Conservation (phyloP, 108 stramenopile genomes). For the Cyclotella cryptica region DNA sequence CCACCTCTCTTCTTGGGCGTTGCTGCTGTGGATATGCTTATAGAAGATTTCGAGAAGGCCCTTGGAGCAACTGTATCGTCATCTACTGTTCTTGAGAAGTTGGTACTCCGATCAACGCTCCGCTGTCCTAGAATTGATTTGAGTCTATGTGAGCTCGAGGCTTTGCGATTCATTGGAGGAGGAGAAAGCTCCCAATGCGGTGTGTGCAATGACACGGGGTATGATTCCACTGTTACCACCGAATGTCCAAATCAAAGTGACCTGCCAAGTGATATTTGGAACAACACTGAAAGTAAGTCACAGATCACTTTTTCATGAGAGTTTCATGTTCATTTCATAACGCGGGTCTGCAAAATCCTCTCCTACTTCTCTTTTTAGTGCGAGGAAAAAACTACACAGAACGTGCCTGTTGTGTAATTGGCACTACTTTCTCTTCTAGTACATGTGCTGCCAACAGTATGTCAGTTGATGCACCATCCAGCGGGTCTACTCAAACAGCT, state of each 20-base stretch:
- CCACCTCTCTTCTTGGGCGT: constrained; percentile 42
- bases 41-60: constrained; percentile 37
- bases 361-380: too few species aligned
- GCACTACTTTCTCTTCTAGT: neutral
- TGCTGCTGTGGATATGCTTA: constrained; percentile 33
- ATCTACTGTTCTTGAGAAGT: constrained; percentile 34
- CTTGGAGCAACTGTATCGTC: constrained; percentile 31
- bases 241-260: constrained; percentile 28
- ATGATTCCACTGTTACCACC: constrained; percentile 15
- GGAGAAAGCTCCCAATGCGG: constrained; percentile 41
- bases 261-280: constrained; percentile 33
- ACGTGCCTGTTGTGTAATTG: constrained; percentile 36
- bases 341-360: too few species aligned
- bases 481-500: too few species aligned
- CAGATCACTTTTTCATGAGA: too few species aligned
- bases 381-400: constrained; percentile 17
- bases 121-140: constrained; percentile 47
- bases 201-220: constrained; percentile 25
- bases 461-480: too few species aligned
- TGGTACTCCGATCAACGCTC: constrained; percentile 42
- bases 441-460: too few species aligned
- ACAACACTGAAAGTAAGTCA: constrained; percentile 36
- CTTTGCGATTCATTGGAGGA: constrained; percentile 37
- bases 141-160: constrained; percentile 37
- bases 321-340: too few species aligned